Evolutionary conservation across 768 basidiomycete species (phyloP).

Genomic region (Pisolithus tinctorius): DNA sequence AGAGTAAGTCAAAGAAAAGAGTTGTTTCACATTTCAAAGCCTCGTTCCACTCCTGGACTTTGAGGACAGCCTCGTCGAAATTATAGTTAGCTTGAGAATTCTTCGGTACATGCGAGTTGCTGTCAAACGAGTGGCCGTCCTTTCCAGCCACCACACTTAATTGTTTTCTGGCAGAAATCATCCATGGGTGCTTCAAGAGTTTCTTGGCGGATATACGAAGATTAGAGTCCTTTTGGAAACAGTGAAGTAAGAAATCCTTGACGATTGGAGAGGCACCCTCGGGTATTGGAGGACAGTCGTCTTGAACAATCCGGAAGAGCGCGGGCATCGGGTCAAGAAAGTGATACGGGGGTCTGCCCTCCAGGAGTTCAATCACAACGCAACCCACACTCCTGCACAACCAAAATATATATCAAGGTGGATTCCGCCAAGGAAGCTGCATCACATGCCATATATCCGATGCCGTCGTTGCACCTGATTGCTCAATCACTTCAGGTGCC

Average conservation of each 20-base stretch:
- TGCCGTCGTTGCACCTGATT: constrained; percentile 92
- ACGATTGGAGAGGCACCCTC: constrained; percentile 93
- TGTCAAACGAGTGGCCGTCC: constrained; percentile 22
- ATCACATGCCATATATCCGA: constrained; percentile 86
- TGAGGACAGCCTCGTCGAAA: constrained; percentile 88
- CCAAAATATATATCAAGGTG: constrained; percentile 1
- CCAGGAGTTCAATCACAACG: constrained; percentile 89
- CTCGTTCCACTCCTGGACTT: constrained; percentile 99
- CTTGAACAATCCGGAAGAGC: constrained; percentile 96
- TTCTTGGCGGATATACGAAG: constrained; percentile 92
- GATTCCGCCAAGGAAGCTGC: background rate
- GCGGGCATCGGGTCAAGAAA: constrained; percentile 97
- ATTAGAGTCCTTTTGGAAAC: constrained; percentile 97
- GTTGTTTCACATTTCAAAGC: constrained; percentile 73
- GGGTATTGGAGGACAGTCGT: constrained; percentile 94
- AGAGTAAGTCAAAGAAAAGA: constrained; percentile 10
- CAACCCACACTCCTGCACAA: constrained; percentile 76
- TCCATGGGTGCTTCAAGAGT: constrained; percentile 92
- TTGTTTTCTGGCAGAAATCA: constrained; percentile 78
- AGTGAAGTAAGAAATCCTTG: constrained; percentile 93
- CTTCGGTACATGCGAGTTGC: constrained; percentile 29
- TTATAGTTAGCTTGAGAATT: constrained; percentile 74
- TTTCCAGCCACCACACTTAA: constrained; percentile 35
- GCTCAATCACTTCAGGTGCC: constrained; percentile 99
- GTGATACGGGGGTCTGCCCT: constrained; percentile 92